A percentile compares a stretch with the other conserved stretches of the same genome.
Conservation (phyloP, 305 asterid species). For the Fraxinus dipetala region DNA sequence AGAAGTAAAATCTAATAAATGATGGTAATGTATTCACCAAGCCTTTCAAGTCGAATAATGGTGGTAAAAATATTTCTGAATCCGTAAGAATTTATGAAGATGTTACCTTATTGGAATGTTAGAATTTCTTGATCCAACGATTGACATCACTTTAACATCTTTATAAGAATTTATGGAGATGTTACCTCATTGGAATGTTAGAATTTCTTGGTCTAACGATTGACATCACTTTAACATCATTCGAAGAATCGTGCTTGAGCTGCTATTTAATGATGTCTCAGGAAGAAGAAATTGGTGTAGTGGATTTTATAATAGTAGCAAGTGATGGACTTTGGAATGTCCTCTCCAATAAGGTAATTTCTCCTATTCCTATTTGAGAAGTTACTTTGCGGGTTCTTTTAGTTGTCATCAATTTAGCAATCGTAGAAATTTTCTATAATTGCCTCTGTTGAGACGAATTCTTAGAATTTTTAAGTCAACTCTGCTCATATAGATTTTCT, state of each 20-base stretch:
- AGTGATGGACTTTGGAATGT: slow-evolving; percentile 56
- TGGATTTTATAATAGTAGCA: slow-evolving; percentile 44
- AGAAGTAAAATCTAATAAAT: slow-evolving; percentile 4
- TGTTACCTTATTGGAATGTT: neutral
- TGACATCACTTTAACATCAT: neutral
- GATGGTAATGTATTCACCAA: neutral
- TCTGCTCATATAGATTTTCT: neutral
- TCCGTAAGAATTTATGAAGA: neutral
- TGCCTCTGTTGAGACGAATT: neutral
- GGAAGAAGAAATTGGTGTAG: slow-evolving; percentile 46
- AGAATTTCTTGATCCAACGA: neutral
- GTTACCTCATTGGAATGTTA: neutral
- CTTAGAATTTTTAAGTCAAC: neutral
- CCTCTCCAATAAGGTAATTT: slow-evolving; percentile 43
- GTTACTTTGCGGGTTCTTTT: neutral
- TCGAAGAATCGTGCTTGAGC: neutral
- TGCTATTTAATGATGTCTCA: slow-evolving; percentile 4
- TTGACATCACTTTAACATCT: neutral
- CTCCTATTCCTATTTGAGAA: neutral
- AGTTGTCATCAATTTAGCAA: neutral
- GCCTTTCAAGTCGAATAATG: neutral
- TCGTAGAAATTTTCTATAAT: neutral
- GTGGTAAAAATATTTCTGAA: neutral
- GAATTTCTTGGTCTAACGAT: neutral
- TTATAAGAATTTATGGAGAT: neutral